Percentiles rank a stretch among this genome's conserved stretches.
Conservation (phyloP, 768 basidiomycete genomes). For the Pisolithus orientalis region DNA sequence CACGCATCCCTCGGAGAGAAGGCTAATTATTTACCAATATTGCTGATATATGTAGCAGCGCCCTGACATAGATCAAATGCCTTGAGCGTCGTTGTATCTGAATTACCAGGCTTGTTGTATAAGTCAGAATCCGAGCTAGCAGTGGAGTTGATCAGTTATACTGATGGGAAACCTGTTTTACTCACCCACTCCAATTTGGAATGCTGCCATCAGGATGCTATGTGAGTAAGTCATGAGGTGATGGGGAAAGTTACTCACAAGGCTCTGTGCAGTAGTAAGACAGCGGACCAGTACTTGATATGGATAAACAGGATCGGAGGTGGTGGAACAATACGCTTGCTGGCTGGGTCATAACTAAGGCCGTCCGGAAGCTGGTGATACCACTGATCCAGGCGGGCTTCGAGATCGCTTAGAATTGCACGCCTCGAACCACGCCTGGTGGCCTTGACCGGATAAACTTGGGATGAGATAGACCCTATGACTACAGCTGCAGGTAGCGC, state of each 20-base stretch:
- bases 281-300: conserved; percentile 69
- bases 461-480: conserved; percentile 57
- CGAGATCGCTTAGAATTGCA: conserved; percentile 46
- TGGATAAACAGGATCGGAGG: conserved; percentile 66
- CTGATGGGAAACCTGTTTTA: background rate
- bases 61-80: conserved; percentile 72
- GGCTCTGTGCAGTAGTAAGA: conserved; percentile 68
- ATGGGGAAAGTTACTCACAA: conserved; percentile 49
- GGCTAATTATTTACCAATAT: conserved; percentile 43
- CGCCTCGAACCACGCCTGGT: conserved; percentile 42
- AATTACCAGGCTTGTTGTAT: conserved; percentile 33
- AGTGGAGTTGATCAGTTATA: conserved; percentile 3
- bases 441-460: conserved; percentile 63
- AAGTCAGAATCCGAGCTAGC: conserved; percentile 38
- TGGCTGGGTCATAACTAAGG: conserved; percentile 53
- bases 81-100: conserved; percentile 46
- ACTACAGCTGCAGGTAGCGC: conserved; percentile 48
- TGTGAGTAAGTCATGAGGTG: conserved; percentile 6
- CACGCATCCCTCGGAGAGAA: background rate
- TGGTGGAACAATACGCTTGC: conserved; percentile 46
- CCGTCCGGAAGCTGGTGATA: conserved; percentile 59
- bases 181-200: conserved; percentile 66
- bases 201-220: conserved; percentile 37
- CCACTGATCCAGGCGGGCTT: conserved; percentile 68
- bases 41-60: conserved; percentile 66